phyloP scores from a whole-genome alignment of 2,329 filamentous ascomycete species.

The Ophiostoma ulmi region DNA sequence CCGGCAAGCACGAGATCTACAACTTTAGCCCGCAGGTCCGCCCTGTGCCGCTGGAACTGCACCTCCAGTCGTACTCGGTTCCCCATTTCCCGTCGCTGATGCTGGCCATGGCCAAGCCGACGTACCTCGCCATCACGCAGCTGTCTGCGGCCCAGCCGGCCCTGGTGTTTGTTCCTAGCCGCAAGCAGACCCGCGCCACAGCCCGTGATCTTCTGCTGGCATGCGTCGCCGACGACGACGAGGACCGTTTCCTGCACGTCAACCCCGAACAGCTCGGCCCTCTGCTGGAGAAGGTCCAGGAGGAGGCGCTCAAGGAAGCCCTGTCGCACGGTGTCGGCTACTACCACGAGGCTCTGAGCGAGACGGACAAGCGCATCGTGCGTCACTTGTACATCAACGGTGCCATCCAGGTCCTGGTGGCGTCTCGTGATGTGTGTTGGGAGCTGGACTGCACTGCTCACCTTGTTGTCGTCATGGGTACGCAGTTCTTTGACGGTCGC shows the following conservation, averaged over 20 bases:
- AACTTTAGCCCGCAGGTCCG: conserved; percentile 95
- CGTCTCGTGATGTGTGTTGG: conserved; percentile 87
- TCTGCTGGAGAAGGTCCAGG: conserved; percentile 75
- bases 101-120: conserved; percentile 96
- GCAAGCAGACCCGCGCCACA: conserved; percentile 86
- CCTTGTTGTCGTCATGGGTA: conserved; percentile 93
- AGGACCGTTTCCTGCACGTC: conserved; percentile 87
- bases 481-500: conserved; percentile 92
- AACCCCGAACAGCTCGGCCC: conserved; percentile 72
- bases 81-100: conserved; percentile 97
- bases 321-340: conserved; percentile 93
- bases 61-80: conserved; percentile 91
- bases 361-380: conserved; percentile 87
- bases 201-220: conserved; percentile 84
- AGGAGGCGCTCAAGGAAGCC: conserved; percentile 80
- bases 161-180: conserved; percentile 84
- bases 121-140: conserved; percentile 82
- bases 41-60: conserved; percentile 82
- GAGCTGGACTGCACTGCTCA: conserved; percentile 84
- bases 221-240: conserved; percentile 81
- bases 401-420: conserved; percentile 76
- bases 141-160: conserved; percentile 85
- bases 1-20: conserved; percentile 95
- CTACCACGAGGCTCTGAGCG: conserved; percentile 88
- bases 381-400: conserved; percentile 86